Evolutionary conservation across 768 basidiomycete species (phyloP), one percentile per base, ranked within the genome.

Genomic region (Lepiota venenata): DNA sequence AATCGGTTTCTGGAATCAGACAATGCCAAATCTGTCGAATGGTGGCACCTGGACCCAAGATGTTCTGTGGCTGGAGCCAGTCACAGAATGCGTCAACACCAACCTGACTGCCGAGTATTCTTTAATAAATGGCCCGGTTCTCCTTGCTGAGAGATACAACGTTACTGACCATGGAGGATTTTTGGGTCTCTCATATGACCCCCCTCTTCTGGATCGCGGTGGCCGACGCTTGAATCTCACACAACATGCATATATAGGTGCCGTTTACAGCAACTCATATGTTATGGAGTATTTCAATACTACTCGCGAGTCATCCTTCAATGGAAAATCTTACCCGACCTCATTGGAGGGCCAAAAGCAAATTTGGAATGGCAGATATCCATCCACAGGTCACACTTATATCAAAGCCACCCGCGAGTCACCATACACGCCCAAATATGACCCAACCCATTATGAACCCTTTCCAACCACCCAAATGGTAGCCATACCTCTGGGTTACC

Each of bases 221-320:
- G 60, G 62, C 7, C 62, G 61, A 36, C 50, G 60, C 39, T 40
- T 60, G 22, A 41, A 60, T 41, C 46, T 61, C 18, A 20, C 27
- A 8, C 51, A 60, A 22, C 62, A 61, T 12, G 62, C 60, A 10
- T 61, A 60, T 35, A 61, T 59, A 38, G 63, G 61, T 7, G 63
- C 59, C 1, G 57, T 57, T n/a, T 16, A 58, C 11, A 60, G 62
- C 22, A 61, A 64, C 16, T 43, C 48, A 20, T 52, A 56, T 25
- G 44, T 54, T 16, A 58, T 64, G 55, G 2, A 42, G 6, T 44
- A 27, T 9, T 51, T 61, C n/a, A 61, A 61, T 41, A 7, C 57
- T 11, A 57, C 63, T 1, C 58, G 61, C 4, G 58, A 63, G 27
- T 41, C 50, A 27, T 56, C 52, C 18, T 60, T 54, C 37, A 25